Evolutionary conservation across 768 basidiomycete species (phyloP), one percentile per base, ranked within the genome.

Genomic region (Suillus lakei): DNA sequence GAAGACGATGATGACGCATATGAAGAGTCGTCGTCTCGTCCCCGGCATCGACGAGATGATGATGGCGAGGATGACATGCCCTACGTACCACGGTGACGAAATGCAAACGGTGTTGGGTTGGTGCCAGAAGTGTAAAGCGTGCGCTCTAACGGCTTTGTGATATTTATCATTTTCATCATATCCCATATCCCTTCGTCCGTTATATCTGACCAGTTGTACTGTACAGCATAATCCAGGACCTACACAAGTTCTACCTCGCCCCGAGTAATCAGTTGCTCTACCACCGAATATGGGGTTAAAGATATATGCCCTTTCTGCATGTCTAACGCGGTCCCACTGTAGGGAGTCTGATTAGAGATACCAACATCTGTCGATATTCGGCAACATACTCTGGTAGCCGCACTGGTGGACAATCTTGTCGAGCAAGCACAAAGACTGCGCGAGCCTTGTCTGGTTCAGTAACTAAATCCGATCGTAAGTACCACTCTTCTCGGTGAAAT

Each of bases 251-350:
- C 91, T 6, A 90, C 89, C 72, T 91, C 88, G 61, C 90, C 92
- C 72, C 89, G 80, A 43, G 82, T 79, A 50, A 95, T 81, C 15
- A 94, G 84, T 41, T 91, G 85, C 69, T 95, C 91, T 6, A 95
- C 88, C 23, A 91, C 84, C 30, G 83, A 81, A 76, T 92, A 98
- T 26, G 89, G 91, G 21, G 91, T 84, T 21, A 97, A 73, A 48
- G 93, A 91, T 63, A 96, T 93, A 66, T 93, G 90, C 10, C 91
- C 93, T 70, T 90, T 91, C 60, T 86, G 82, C 83, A 97, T 87
- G 43, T 91, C 87, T 63, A 95, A 75, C 38, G 84, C 78, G 39
- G 88, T 85, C 32, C 93, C 93, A 66, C 96, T 91, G 71, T 32
- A 60, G 18, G n/a, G n/a, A n/a, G 26, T 38, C 26, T 61, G 23